Base-by-base conservation (phyloP, 495 filamentous ascomycete species). In the Hypoxylon lenormandii region DNA sequence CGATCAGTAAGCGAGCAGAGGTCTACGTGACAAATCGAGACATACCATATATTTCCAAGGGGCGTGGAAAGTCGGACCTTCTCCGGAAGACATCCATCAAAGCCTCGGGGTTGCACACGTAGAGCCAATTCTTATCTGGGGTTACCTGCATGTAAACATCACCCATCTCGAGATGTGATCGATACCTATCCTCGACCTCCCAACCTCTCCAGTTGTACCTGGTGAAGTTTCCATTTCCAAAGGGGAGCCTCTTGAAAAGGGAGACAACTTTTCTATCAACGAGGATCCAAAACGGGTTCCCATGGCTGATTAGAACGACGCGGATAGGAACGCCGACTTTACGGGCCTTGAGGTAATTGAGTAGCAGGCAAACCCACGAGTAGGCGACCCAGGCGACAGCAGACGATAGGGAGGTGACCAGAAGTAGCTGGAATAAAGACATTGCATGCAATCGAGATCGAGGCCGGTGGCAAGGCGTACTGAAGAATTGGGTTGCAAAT, bases 31-130 rank as follows among this genome's bases (percentile, higher is more conserved):
- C 26, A 28, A 33, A 33, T 7, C 10, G 30, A 4, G 30, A 28
- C 30, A 7, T 33, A 60, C 57, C 61, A 64, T 56, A 72, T 72
- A 79, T 74, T 8, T 73, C 60, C 5, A 78, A 47, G 40, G 79
- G 76, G 16, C 83, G 80, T 4, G 77, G 72, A 66, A 85, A 87
- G 2, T 83, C 79, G 1, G 72, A 70, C 18, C 78, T 48, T 10
- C 76, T 72, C 42, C 72, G 72, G 7, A 84, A 75, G 16, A 83
- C 54, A 13, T 75, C 75, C 26, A 67, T 67, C 16, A 80, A 61
- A 0, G 78, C 78, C 12, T 79, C 73, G 3, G 81, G 74, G 65
- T 86, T 78, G 12, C 63, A 62, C 10, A 86, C 60, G 48, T 77
- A 77, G 19, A 84, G 51, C 71, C 79, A 79, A 50, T 80, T 77